Conservation (phyloP, 139 green algal species). For the Closterium sp. region DNA sequence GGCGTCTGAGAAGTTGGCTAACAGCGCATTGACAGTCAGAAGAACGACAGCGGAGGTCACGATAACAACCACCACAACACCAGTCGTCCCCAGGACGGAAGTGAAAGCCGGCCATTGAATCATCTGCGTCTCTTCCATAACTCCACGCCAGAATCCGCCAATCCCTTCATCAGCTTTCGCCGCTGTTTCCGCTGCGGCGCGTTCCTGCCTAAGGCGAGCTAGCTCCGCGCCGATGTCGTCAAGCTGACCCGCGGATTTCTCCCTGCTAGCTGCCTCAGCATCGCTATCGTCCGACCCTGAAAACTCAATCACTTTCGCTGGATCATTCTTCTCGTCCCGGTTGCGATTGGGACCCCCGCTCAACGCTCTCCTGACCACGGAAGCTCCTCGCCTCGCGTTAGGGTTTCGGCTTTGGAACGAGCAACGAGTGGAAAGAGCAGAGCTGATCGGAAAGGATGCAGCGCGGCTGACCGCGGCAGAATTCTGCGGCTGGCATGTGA, state of each 20-base stretch:
- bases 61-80: conserved; percentile 65
- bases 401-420: neutral
- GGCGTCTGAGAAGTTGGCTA: conserved; percentile 55
- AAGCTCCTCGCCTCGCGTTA: neutral
- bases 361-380: neutral
- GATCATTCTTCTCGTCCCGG: neutral
- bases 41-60: conserved; percentile 50
- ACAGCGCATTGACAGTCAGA: conserved; percentile 58
- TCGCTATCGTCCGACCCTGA: neutral
- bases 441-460: neutral
- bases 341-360: neutral
- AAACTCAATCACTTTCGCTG: neutral
- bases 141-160: conserved; percentile 48
- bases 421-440: neutral
- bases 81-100: conserved; percentile 58
- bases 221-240: neutral
- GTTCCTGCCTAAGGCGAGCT: neutral
- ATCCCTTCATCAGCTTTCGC: neutral
- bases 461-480: neutral
- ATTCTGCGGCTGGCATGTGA: neutral
- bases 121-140: conserved; percentile 62
- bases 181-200: neutral
- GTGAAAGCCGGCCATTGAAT: conserved; percentile 64
- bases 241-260: neutral
- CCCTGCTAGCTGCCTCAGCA: neutral